Conservation (phyloP, 106 monocot genomes). For the Platanthera zijinensis region DNA sequence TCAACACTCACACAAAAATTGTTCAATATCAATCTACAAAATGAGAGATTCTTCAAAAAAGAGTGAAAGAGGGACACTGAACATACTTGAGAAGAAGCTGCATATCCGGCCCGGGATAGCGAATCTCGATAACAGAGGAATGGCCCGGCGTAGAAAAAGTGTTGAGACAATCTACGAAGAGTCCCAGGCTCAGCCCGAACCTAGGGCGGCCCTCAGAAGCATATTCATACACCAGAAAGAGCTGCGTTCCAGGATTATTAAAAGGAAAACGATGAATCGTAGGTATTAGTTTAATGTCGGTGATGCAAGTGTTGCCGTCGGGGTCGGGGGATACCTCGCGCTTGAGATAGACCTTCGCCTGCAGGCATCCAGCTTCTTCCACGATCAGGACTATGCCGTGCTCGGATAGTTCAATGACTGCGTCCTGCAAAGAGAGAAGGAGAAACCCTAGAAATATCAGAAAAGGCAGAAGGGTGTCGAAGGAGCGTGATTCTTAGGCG, state of each 20-base stretch:
- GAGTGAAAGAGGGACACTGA: not conserved
- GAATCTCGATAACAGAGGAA: constrained; percentile 69
- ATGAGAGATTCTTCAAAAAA: not conserved
- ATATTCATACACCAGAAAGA: constrained; percentile 78
- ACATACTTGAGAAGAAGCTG: constrained; percentile 87
- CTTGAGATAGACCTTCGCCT: constrained; percentile 98
- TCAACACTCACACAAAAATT: not conserved
- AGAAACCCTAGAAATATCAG: constrained; percentile 7
- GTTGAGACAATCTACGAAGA: constrained; percentile 83
- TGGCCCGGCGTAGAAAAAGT: constrained; percentile 67
- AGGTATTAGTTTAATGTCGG: not conserved
- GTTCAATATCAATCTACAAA: not conserved
- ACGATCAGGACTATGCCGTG: constrained; percentile 92
- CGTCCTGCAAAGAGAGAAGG: constrained; percentile 38
- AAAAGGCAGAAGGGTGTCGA: not conserved
- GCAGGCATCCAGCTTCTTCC: constrained; percentile 86
- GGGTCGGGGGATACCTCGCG: constrained; percentile 56
- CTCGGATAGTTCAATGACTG: constrained; percentile 83
- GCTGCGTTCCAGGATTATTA: constrained; percentile 23
- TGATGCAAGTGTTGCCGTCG: not conserved
- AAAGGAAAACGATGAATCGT: not conserved
- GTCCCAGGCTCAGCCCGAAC: constrained; percentile 86
- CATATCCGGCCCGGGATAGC: constrained; percentile 93
- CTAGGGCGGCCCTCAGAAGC: constrained; percentile 74
- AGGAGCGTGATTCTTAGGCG: not conserved